Base-by-base conservation (phyloP, 1,139 yeast genomes). In the Yamadazyma siamensis region DNA sequence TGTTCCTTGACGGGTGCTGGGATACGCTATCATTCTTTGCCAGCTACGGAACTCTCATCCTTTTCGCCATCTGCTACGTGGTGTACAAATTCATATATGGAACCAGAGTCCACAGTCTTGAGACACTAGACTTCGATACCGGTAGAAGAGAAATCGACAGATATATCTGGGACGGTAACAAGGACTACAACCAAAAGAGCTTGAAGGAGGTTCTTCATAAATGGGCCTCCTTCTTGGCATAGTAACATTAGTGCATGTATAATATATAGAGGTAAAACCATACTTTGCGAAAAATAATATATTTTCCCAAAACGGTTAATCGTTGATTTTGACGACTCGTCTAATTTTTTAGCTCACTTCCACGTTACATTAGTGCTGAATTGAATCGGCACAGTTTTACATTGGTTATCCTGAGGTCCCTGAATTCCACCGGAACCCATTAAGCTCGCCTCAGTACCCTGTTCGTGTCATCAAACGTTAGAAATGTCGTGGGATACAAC, bases 141-240 rank as follows among this genome's bases (percentile, higher is more conserved):
- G 94, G 94, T 2, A 67, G 94, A 46, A 71, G 88, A 29, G 94
- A 83, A 47, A 73, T 77, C 57, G 87, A 80, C 49, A 55, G 81
- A 29, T 75, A 72, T 40, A 74, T 78, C 23, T 79, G 86, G 86
- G 83, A 78, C 44, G 85, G 80, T 28, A 82, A 79, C 14, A 53
- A 61, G 36, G 71, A 65, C 28, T 66, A 65, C 39, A 64, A 66
- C 37, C 50, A 51, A 15, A 47, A 55, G 29, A 63, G 54, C 34
- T 27, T 61, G 23, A 62, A 60, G 34, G 72, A 65, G 20, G 55
- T 65, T n/a, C 36, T 57, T 10, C 51, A 48, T 25, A 65, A 64
- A 43, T 48, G 61, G 47, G 35, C 56, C 2, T 58, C 70, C 6
- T 59, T 61, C 39, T 44, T 68, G 26, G 71, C 71, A 4, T 65